Evolutionary conservation across 2,329 filamentous ascomycete species (phyloP).

Genomic region (Penicillium sclerotigenum): DNA sequence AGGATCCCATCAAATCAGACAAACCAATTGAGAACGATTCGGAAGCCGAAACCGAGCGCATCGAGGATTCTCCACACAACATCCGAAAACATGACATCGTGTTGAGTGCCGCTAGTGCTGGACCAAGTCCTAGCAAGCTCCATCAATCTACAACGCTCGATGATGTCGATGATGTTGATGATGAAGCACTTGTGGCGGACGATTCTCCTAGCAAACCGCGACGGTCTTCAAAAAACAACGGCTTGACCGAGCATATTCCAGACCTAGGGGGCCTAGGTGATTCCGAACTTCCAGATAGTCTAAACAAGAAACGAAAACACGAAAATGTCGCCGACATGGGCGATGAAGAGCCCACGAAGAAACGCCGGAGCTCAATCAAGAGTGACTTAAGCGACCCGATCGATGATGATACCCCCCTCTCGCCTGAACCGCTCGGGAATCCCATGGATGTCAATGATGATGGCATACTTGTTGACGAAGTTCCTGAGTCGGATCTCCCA

Average conservation of each 20-base stretch:
- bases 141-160: slow-evolving; percentile 55
- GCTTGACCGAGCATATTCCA: slow-evolving; percentile 24
- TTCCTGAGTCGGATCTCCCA: slow-evolving; percentile 32
- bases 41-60: slow-evolving; percentile 89
- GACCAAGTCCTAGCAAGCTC: slow-evolving; percentile 74
- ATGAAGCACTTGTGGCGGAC: slow-evolving; percentile 47
- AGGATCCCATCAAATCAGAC: slow-evolving; percentile 45
- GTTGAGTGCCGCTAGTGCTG: slow-evolving; percentile 56
- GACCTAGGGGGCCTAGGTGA: slow-evolving; percentile 30
- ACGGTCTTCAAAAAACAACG: slow-evolving; percentile 33
- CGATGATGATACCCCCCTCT: slow-evolving; percentile 33
- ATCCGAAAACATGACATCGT: slow-evolving; percentile 61
- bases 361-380: slow-evolving; percentile 41
- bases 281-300: slow-evolving; percentile 29
- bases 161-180: slow-evolving; percentile 49
- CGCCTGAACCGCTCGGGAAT: slow-evolving; percentile 38
- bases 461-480: slow-evolving; percentile 32
- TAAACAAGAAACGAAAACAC: slow-evolving; percentile 44
- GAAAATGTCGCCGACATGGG: slow-evolving; percentile 35
- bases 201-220: slow-evolving; percentile 42
- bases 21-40: slow-evolving; percentile 65
- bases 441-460: slow-evolving; percentile 29
- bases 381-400: slow-evolving; percentile 37
- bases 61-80: slow-evolving; percentile 81
- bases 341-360: slow-evolving; percentile 42